phyloP scores from a whole-genome alignment of 257 asterid genomes.

The Anisodus tanguticus region DNA sequence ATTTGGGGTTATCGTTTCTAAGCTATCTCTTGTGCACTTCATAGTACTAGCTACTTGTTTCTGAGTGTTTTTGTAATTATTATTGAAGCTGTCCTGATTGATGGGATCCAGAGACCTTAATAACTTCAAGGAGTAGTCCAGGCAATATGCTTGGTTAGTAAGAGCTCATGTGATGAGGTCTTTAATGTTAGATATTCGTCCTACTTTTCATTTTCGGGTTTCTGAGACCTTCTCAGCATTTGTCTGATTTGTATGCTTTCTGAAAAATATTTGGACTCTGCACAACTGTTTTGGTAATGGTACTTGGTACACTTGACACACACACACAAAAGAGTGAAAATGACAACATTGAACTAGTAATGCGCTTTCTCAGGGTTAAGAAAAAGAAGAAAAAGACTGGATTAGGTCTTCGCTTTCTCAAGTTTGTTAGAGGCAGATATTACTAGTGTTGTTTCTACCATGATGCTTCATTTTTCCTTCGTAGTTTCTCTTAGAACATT shows the following conservation, averaged over 20 bases:
- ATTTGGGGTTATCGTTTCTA: not conserved
- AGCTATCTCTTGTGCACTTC: not conserved
- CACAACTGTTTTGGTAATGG: conserved; percentile 1
- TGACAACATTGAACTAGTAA: not conserved
- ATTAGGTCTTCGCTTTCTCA: not conserved
- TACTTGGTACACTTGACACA: not conserved
- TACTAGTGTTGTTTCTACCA: not conserved
- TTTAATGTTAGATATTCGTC: not conserved
- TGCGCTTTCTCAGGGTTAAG: not conserved
- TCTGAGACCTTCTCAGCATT: not conserved
- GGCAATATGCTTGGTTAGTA: not conserved
- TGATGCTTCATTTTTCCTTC: not conserved
- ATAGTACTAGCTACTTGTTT: not conserved
- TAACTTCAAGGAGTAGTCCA: not conserved
- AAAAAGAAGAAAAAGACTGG: not conserved
- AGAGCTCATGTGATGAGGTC: not conserved
- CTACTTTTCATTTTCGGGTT: not conserved
- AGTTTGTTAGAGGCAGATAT: not conserved
- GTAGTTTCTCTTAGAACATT: not conserved
- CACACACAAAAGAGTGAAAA: not conserved
- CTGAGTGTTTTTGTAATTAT: not conserved
- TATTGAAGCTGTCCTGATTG: conserved; percentile 9
- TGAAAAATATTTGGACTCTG: not conserved
- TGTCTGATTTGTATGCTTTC: not conserved
- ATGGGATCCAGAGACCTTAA: not conserved